These are phyloP conservation scores for Phytopythium montanum DNA, from an alignment of 352 stramenopile species.

Conservation along the genomic window DNA sequence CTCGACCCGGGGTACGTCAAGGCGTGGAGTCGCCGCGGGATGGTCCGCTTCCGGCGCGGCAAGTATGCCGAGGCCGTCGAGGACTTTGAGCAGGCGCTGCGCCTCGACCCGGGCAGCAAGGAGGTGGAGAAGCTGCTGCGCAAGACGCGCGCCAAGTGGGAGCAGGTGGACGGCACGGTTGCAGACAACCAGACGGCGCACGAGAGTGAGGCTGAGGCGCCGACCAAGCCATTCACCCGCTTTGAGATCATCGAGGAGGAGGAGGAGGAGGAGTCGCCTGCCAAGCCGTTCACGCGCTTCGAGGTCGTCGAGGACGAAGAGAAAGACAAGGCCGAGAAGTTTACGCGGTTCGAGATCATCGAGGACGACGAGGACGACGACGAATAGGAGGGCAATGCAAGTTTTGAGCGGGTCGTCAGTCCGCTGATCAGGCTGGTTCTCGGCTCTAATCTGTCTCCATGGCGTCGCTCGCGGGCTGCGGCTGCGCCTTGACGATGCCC, in stretches of 20 bases:
- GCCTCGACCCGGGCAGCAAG: slow-evolving; percentile 58
- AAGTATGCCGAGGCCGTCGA: slow-evolving; percentile 80
- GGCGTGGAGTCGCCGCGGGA: slow-evolving; percentile 81
- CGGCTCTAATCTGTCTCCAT: slow-evolving; percentile 45
- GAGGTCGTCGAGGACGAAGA: slow-evolving; percentile 62
- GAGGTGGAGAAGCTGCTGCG: slow-evolving; percentile 82
- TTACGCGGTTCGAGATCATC: slow-evolving; percentile 67
- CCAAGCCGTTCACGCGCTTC: slow-evolving; percentile 72
- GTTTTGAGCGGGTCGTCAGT: neutral
- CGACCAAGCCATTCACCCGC: slow-evolving; percentile 31
- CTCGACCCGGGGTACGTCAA: slow-evolving; percentile 88
- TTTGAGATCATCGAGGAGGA: slow-evolving; percentile 55
- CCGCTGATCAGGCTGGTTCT: neutral
- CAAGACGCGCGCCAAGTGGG: slow-evolving; percentile 65
- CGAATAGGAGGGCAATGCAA: slow-evolving; percentile 2
- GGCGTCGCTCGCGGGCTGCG: slow-evolving; percentile 27
- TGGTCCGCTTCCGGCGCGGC: slow-evolving; percentile 82
- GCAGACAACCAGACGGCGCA: slow-evolving; percentile 20
- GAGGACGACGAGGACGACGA: slow-evolving; percentile 40
- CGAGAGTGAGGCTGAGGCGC: slow-evolving; percentile 5
- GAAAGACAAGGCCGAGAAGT: slow-evolving; percentile 15
- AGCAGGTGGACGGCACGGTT: slow-evolving; percentile 52
- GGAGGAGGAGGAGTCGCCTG: slow-evolving; percentile 28
- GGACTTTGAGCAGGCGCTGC: slow-evolving; percentile 76
- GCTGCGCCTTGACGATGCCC: slow-evolving; percentile 46